A percentile compares a stretch with the other conserved stretches of the same genome.
Evolutionary conservation across 2,329 filamentous ascomycete species (phyloP).

Genomic region (Venturia pyrina): DNA sequence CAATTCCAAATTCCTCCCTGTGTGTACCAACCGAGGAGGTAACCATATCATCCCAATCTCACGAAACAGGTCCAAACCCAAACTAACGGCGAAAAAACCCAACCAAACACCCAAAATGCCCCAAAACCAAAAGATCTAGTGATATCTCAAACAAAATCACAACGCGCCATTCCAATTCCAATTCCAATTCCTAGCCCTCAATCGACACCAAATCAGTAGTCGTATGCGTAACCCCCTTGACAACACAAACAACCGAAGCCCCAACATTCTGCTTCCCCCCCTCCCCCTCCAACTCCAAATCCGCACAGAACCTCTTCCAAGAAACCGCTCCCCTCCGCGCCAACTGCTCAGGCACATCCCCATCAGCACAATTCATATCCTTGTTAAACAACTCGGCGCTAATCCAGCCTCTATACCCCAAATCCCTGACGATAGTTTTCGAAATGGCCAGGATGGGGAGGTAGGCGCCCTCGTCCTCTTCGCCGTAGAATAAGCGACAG

Average conservation of each 20-base stretch:
- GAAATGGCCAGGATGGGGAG: conserved; percentile 55
- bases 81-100: neutral
- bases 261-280: neutral
- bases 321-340: conserved; percentile 40
- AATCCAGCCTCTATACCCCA: conserved; percentile 60
- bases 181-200: neutral
- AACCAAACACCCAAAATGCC: neutral
- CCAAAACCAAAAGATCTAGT: neutral
- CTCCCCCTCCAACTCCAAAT: conserved; percentile 18
- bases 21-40: too few species aligned
- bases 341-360: conserved; percentile 45
- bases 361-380: conserved; percentile 43
- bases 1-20: too few species aligned
- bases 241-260: neutral
- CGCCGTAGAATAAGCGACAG: conserved; percentile 58
- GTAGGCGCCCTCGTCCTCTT: conserved; percentile 53
- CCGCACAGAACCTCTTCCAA: conserved; percentile 40
- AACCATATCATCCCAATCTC: neutral
- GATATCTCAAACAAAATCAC: neutral
- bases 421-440: conserved; percentile 49
- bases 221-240: neutral
- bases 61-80: neutral
- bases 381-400: conserved; percentile 62
- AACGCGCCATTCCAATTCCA: neutral
- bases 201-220: neutral